Evolutionary conservation across 257 asterid species (phyloP).

Genomic region (Anisodus acutangulus): DNA sequence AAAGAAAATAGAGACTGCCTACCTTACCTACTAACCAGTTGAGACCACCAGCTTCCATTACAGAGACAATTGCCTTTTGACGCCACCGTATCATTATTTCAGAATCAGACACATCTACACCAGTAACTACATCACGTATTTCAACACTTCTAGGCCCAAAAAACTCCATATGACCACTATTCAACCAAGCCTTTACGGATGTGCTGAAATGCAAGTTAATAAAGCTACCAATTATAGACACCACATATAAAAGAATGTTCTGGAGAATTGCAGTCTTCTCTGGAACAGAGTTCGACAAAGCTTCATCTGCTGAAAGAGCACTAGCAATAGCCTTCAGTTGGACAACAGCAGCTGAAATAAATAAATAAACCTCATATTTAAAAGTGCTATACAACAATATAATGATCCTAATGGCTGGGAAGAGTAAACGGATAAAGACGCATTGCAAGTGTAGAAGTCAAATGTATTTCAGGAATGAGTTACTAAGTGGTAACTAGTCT

Average conservation of each 20-base stretch:
- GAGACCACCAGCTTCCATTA: conserved; percentile 99
- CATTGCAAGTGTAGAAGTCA: conserved; percentile 24
- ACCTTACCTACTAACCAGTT: conserved; percentile 99
- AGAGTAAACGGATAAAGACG: conserved; percentile 14
- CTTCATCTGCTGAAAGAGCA: conserved; percentile 77
- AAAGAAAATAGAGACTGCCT: conserved; percentile 57
- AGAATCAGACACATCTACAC: conserved; percentile 47
- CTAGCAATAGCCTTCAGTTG: conserved; percentile 82
- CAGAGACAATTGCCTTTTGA: conserved; percentile 79
- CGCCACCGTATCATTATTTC: conserved; percentile 72
- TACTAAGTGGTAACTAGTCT: conserved; percentile 19
- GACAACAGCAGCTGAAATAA: conserved; percentile 81
- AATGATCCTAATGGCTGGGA: conserved; percentile 10
- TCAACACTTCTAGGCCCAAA: conserved; percentile 48
- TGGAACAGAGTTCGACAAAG: conserved; percentile 53
- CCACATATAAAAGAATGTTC: conserved; percentile 75
- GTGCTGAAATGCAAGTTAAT: conserved; percentile 56
- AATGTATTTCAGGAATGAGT: conserved; percentile 12
- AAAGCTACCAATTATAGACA: conserved; percentile 72
- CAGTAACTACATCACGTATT: conserved; percentile 42
- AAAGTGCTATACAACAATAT: conserved; percentile 16
- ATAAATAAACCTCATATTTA: conserved; percentile 32
- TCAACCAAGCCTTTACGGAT: conserved; percentile 48
- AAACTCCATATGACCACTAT: conserved; percentile 44
- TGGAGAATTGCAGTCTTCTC: conserved; percentile 74